Percentiles rank a stretch among this genome's conserved stretches.
These are phyloP conservation scores for Asterionellopsis glacialis DNA, from an alignment of 108 stramenopile species.

Conservation along the genomic window DNA sequence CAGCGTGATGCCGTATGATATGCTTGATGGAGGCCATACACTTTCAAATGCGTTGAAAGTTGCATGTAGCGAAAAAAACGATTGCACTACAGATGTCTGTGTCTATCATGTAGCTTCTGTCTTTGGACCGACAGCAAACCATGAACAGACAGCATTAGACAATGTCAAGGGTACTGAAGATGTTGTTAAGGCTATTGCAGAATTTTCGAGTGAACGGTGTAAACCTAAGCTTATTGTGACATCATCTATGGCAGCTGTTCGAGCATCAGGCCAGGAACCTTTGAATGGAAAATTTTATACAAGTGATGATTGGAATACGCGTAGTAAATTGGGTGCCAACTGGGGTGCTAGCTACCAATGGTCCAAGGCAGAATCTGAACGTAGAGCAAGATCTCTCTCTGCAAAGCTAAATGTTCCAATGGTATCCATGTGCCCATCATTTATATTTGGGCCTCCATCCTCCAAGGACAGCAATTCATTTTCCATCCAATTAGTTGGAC, in stretches of 20 bases:
- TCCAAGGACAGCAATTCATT: conserved; percentile 33
- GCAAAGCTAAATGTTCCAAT: conserved; percentile 45
- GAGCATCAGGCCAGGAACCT: conserved; percentile 73
- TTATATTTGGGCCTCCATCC: conserved; percentile 76
- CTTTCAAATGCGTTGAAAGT: conserved; percentile 37
- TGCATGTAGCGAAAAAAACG: conserved; percentile 8
- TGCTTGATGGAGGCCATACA: conserved; percentile 69
- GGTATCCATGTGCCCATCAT: conserved; percentile 66
- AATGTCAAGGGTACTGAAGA: conserved; percentile 75
- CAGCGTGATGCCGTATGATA: conserved; percentile 69
- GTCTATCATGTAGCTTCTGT: conserved; percentile 79
- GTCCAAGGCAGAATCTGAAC: conserved; percentile 78
- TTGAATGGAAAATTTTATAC: conserved; percentile 68
- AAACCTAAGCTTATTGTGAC: conserved; percentile 55
- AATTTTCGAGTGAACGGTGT: conserved; percentile 9
- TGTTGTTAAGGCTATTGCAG: conserved; percentile 37
- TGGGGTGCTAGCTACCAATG: conserved; percentile 86
- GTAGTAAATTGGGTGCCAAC: conserved; percentile 53
- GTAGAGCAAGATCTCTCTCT: conserved; percentile 47
- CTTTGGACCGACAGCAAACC: conserved; percentile 78
- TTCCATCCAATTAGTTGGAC: conserved; percentile 57
- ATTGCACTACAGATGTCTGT: conserved; percentile 21
- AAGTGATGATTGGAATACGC: conserved; percentile 73
- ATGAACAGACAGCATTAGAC: conserved; percentile 64
- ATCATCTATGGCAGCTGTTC: conserved; percentile 82